Percentiles rank a stretch among this genome's conserved stretches.
Conservation (phyloP, 2,329 filamentous ascomycete species). For the Cucurbitaria berberidis region DNA sequence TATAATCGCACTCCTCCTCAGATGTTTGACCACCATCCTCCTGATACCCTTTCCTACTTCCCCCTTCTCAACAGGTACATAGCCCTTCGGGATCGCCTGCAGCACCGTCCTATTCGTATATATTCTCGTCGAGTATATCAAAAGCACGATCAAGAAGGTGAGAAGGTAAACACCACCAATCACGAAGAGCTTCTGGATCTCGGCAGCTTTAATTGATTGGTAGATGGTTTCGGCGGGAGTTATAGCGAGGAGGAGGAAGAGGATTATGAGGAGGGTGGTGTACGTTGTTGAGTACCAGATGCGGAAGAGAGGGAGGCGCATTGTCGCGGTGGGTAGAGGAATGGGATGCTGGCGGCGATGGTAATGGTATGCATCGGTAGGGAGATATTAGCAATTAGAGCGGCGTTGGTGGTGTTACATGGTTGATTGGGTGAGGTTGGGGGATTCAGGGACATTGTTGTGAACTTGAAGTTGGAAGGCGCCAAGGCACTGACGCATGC, state of each 20-base stretch:
- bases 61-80: conserved; percentile 83
- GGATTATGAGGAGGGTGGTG: conserved; percentile 74
- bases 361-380: conserved; percentile 27
- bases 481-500: conserved; percentile 30
- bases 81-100: conserved; percentile 81
- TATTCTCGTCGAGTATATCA: conserved; percentile 83
- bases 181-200: conserved; percentile 82
- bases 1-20: conserved; percentile 79
- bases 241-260: conserved; percentile 75
- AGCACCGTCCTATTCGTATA: conserved; percentile 84
- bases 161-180: conserved; percentile 77
- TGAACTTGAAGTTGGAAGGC: conserved; percentile 17
- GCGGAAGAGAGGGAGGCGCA: conserved; percentile 68
- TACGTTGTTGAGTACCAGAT: conserved; percentile 84
- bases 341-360: conserved; percentile 5
- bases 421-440: conserved; percentile 13
- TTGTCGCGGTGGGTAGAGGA: conserved; percentile 20
- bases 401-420: conserved; percentile 28
- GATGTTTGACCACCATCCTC: conserved; percentile 73
- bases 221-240: conserved; percentile 80
- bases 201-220: conserved; percentile 70
- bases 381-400: conserved; percentile 34
- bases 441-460: conserved; percentile 15
- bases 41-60: conserved; percentile 79
- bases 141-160: conserved; percentile 70